Evolutionary conservation across 495 filamentous ascomycete genomes (phyloP), one percentile per base, ranked within the genome.

Genomic region (Parathielavia appendiculata): DNA sequence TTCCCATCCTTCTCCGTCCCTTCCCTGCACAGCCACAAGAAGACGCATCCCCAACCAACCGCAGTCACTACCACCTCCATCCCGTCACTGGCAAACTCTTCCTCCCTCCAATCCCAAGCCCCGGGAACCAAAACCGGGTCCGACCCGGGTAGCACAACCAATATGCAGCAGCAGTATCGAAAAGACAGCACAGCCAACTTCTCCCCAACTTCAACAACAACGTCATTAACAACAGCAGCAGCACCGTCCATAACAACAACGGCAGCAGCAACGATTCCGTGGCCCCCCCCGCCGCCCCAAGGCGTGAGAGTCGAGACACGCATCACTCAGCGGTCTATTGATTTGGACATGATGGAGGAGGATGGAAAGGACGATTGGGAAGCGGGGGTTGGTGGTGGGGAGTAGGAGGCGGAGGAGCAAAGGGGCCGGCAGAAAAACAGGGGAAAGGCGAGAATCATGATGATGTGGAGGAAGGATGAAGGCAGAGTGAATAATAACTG

Each of bases 231-330:
- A 44, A 20, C 16, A 38, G 9, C 26, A 30, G 26, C 26, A 30
- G 26, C 26, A 30, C 3, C 26, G 26, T 30, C 26, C 26, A 30
- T 30, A 46, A 12, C 44, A 23, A 20, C 8, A 46, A 5, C 22
- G 34, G 17, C 43, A 23, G 7, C 30, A 23, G 5, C 41, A 22
- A 39, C 51, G 16, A 43, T 16, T 22, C n/a, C 34, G 12, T 11
- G 36, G 23, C 35, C 9, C 9, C 10, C 46, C 8, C 13, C 16
- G n/a, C 38, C 47, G 4, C 16, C 56, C 20, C 41, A 46, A 20
- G 45, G 46, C 17, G 57, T 63, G 4, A 17, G 38, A 0, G 57
- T 63, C 11, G 47, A 60, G 57, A 63, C 61, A 39, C 39, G 43
- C 12, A 63, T 63, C 16, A 51, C 51, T 39, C 46, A 38, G 26